Evolutionary conservation across 202 grass and related monocot species (phyloP), one percentile per base, ranked within the genome.

Genomic region (Schoenoplectus tabernaemontani): DNA sequence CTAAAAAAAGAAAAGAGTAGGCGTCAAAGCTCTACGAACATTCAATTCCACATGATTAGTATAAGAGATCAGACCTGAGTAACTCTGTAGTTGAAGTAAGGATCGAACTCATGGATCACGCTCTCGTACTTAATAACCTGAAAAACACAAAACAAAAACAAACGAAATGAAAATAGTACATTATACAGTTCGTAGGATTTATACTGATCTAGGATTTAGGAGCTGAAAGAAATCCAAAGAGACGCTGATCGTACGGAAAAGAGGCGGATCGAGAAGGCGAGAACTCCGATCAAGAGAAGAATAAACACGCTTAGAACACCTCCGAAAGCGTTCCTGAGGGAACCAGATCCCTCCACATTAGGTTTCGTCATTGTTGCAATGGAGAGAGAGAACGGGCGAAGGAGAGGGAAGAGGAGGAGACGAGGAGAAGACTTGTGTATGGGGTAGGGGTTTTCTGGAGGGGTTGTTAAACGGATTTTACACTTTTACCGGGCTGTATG

Each of bases 91-190:
- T 99, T 99, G 87, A 99, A 99, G 85, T 99, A 99, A 47, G 96
- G 96, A 81, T 99, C 96, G 85, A 99, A 99, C 80, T 99, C 96
- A 82, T 99, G 96, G 85, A 99, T 99, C 90, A 99, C 96, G 73
- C 96, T 99, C 85, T 99, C 96, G 50, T 99, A 99, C 85, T 96
- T 99, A 60, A 99, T 99, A 1, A 99, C 96, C 96, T 99, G 85
- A 44, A 53, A 53, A 64, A 84, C 77, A n/a, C 10, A 64, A 64
- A 34, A 51, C 15, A n/a, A 9, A 41, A 78, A 12, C 20, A 47
- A 53, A 51, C 9, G 9, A 37, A 20, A 53, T 9, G 24, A 73
- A 50, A 34, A n/a, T 16, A 47, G 39, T 71, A 71, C 42, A 71
- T 15, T 71, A 71, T 11, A 51, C 58, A 76, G 5, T 11, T 58